Conservation (phyloP, 352 stramenopile genomes). For the Phytopythium kandeliae region DNA sequence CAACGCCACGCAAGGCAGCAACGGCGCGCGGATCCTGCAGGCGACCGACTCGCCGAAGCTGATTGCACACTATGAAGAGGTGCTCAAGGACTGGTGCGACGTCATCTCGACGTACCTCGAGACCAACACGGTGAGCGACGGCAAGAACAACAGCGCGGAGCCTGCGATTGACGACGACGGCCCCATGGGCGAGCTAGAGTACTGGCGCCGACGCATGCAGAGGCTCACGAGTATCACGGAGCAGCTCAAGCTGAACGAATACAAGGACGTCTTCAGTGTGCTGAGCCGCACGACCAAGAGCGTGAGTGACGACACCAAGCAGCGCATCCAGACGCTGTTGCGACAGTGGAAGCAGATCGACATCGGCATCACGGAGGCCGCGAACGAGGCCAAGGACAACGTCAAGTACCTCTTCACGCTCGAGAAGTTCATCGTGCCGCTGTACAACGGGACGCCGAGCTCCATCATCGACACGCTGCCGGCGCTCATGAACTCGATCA, state of each 20-base stretch:
- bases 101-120: slow-evolving; percentile 94
- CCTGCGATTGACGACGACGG: slow-evolving; percentile 85
- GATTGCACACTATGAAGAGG: slow-evolving; percentile 92
- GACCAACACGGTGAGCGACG: slow-evolving; percentile 70
- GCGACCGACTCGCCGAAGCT: slow-evolving; percentile 85
- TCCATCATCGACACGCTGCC: slow-evolving; percentile 98
- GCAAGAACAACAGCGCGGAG: slow-evolving; percentile 40
- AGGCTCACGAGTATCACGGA: slow-evolving; percentile 98
- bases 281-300: slow-evolving; percentile 85
- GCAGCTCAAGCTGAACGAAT: slow-evolving; percentile 96
- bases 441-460: slow-evolving; percentile 91
- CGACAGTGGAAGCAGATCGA: slow-evolving; percentile 98
- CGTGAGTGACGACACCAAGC: slow-evolving; percentile 86
- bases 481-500: slow-evolving; percentile 98
- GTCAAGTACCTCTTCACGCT: slow-evolving; percentile 99
- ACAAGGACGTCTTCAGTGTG: slow-evolving; percentile 93
- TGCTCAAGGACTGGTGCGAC: slow-evolving; percentile 97
- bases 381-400: slow-evolving; percentile 99
- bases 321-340: slow-evolving; percentile 92
- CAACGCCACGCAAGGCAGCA: slow-evolving; percentile 28
- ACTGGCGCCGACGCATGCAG: slow-evolving; percentile 96
- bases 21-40: slow-evolving; percentile 54
- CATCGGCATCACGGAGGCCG: slow-evolving; percentile 96
- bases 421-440: slow-evolving; percentile 92
- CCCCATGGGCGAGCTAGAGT: slow-evolving; percentile 96